Percentiles rank a stretch among this genome's conserved stretches.
Evolutionary conservation across 2,329 filamentous ascomycete species (phyloP).

Genomic region (Diaporthe aspalathi): DNA sequence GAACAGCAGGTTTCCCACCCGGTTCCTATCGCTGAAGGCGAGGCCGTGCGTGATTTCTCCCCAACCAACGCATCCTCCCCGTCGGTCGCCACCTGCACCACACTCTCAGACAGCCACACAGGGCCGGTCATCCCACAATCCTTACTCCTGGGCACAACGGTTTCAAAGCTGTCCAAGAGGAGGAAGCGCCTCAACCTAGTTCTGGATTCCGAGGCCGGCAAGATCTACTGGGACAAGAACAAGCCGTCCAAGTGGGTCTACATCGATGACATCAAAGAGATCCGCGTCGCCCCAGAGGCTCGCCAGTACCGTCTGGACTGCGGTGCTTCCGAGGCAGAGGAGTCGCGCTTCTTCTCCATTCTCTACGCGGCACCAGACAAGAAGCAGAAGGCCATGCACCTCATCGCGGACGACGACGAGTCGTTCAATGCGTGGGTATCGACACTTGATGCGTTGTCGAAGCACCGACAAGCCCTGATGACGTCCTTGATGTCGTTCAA

Average conservation of each 20-base stretch:
- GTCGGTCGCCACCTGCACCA: conserved; percentile 56
- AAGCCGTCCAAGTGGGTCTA: conserved; percentile 87
- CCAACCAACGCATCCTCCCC: conserved; percentile 57
- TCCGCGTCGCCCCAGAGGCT: conserved; percentile 84
- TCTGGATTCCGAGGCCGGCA: conserved; percentile 85
- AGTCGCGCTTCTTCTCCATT: conserved; percentile 87
- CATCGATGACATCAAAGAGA: conserved; percentile 94
- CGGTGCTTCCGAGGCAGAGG: conserved; percentile 73
- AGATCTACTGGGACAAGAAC: conserved; percentile 86
- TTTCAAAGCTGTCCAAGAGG: conserved; percentile 87
- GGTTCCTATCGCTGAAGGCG: conserved; percentile 57
- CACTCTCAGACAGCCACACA: conserved; percentile 55
- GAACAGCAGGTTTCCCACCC: conserved; percentile 60
- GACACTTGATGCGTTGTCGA: conserved; percentile 85
- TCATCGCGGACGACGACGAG: conserved; percentile 81
- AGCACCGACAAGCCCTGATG: conserved; percentile 90
- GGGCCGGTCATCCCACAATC: conserved; percentile 81
- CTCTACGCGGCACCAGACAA: conserved; percentile 84
- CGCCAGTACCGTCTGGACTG: conserved; percentile 91
- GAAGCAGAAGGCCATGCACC: conserved; percentile 87
- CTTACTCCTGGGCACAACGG: conserved; percentile 80
- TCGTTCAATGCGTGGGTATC: conserved; percentile 83
- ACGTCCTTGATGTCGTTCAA: conserved; percentile 87
- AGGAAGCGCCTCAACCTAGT: conserved; percentile 78
- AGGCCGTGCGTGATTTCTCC: conserved; percentile 59